A percentile compares a stretch with the other conserved stretches of the same genome.
phyloP scores from a whole-genome alignment of 2,329 filamentous ascomycete genomes.

The Lasiodiplodia gonubiensis region DNA sequence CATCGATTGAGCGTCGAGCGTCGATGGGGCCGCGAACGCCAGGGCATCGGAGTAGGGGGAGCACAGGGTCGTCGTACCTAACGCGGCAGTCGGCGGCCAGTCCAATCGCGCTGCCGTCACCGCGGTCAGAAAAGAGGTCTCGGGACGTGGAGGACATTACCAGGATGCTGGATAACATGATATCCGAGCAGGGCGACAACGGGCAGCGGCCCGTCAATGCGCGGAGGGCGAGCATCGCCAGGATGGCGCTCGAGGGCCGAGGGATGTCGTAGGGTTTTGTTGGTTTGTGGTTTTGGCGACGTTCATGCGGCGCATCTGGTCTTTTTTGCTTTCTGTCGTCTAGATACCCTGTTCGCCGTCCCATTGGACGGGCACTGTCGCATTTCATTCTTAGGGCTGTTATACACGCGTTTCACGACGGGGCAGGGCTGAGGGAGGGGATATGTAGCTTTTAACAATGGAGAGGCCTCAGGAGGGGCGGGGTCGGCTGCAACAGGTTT shows the following conservation, averaged over 20 bases:
- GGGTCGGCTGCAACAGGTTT: conserved; percentile 17
- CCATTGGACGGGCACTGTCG: conserved; percentile 24
- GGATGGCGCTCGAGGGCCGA: conserved; percentile 20
- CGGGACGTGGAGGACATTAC: conserved; percentile 91
- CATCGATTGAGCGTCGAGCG: conserved; percentile 27
- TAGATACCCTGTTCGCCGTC: conserved; percentile 26
- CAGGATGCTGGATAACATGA: conserved; percentile 94
- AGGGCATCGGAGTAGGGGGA: conserved; percentile 43
- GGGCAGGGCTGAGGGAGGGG: neutral
- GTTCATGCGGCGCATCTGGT: conserved; percentile 13
- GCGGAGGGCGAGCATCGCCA: conserved; percentile 54
- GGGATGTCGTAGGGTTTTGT: conserved; percentile 15
- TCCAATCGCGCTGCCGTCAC: conserved; percentile 33
- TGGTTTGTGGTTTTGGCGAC: conserved; percentile 9
- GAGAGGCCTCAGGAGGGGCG: conserved; percentile 13
- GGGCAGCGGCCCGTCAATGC: conserved; percentile 69
- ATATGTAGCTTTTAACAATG: conserved; percentile 22
- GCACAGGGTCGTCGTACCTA: conserved; percentile 36
- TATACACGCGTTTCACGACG: conserved; percentile 22
- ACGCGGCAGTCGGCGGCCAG: conserved; percentile 23
- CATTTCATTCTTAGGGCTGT: conserved; percentile 25
- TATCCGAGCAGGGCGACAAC: conserved; percentile 80
- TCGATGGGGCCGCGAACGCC: conserved; percentile 37
- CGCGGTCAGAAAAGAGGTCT: conserved; percentile 57
- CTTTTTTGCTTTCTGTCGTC: conserved; percentile 13